phyloP scores from a whole-genome alignment of 1,284 basidiomycete genomes.

The Leccinum pachyderme region DNA sequence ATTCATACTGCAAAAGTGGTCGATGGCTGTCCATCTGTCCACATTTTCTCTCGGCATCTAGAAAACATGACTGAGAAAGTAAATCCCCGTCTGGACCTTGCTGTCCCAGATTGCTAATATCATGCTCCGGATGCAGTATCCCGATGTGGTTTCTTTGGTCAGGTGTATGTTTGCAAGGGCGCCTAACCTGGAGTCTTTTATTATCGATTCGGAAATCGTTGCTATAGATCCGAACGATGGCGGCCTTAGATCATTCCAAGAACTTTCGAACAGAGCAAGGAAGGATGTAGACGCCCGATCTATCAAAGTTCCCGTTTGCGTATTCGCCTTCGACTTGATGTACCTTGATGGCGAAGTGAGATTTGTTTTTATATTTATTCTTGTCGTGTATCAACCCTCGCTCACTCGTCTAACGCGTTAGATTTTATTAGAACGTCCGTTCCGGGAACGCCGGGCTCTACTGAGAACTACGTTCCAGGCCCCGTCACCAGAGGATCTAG shows the following conservation, averaged over 20 bases:
- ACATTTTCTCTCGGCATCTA: constrained; percentile 85
- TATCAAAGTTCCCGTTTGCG: constrained; percentile 79
- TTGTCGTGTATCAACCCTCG: background rate
- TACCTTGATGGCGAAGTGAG: constrained; percentile 77
- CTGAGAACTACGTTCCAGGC: constrained; percentile 61
- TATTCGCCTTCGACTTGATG: constrained; percentile 92
- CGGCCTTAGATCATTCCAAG: constrained; percentile 78
- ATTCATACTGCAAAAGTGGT: constrained; percentile 64
- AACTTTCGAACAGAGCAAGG: constrained; percentile 80
- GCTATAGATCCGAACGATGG: constrained; percentile 71
- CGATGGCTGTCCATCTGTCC: constrained; percentile 47
- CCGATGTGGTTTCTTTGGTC: constrained; percentile 73
- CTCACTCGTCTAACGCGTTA: constrained; percentile 29
- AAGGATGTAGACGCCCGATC: constrained; percentile 83
- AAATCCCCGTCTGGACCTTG: constrained; percentile 14
- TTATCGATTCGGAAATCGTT: constrained; percentile 83
- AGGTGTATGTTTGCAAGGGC: constrained; percentile 44
- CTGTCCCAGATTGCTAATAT: constrained; percentile 6
- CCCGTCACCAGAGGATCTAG: constrained; percentile 43
- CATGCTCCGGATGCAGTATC: constrained; percentile 60
- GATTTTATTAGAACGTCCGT: constrained; percentile 70
- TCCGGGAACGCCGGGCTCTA: constrained; percentile 69
- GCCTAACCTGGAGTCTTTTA: constrained; percentile 65
- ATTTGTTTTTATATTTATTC: background rate
- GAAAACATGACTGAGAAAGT: constrained; percentile 92